A percentile compares a stretch with the other conserved stretches of the same genome.
These are phyloP conservation scores for Diplogelasinospora grovesii DNA, from an alignment of 495 filamentous ascomycete genomes.

Conservation along the genomic window DNA sequence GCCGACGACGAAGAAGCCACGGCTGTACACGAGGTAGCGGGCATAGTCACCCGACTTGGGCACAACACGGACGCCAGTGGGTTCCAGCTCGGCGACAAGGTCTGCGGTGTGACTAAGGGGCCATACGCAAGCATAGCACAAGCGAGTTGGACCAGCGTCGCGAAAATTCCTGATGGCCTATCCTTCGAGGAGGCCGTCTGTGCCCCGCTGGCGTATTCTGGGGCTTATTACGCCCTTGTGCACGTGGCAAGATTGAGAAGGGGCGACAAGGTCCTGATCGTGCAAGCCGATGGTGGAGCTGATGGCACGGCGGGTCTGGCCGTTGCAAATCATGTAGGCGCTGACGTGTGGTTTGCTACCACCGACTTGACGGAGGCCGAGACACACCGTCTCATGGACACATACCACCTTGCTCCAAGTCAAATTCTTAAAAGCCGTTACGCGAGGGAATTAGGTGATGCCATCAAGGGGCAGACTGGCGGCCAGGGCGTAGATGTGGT, in stretches of 20 bases:
- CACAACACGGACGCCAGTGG: conserved; percentile 9
- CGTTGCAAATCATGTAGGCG: conserved; percentile 40
- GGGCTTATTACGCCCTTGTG: conserved; percentile 43
- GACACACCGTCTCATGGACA: conserved; percentile 31
- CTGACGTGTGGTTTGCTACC: conserved; percentile 40
- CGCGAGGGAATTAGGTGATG: conserved; percentile 27
- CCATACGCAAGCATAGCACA: conserved; percentile 13
- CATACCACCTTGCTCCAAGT: conserved; percentile 39
- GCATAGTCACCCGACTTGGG: conserved; percentile 26
- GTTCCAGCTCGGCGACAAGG: conserved; percentile 20
- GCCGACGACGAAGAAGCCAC: too few relatives aligned
- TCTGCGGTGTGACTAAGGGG: conserved; percentile 15
- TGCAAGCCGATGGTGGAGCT: conserved; percentile 40
- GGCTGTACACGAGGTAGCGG: conserved; percentile 15
- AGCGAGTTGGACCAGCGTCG: conserved; percentile 17
- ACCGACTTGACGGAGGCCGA: conserved; percentile 37
- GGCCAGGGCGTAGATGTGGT: conserved; percentile 48
- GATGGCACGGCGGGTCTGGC: conserved; percentile 46
- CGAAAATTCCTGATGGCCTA: conserved; percentile 27
- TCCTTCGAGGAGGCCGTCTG: conserved; percentile 33
- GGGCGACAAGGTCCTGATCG: conserved; percentile 49
- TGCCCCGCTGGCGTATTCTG: conserved; percentile 46
- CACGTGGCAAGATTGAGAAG: conserved; percentile 21
- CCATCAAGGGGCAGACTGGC: conserved; percentile 35
- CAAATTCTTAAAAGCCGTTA: conserved; percentile 42